Percentiles rank a stretch among this genome's conserved stretches.
Evolutionary conservation across 306 rosid species (phyloP).

Genomic region (Senna tora): DNA sequence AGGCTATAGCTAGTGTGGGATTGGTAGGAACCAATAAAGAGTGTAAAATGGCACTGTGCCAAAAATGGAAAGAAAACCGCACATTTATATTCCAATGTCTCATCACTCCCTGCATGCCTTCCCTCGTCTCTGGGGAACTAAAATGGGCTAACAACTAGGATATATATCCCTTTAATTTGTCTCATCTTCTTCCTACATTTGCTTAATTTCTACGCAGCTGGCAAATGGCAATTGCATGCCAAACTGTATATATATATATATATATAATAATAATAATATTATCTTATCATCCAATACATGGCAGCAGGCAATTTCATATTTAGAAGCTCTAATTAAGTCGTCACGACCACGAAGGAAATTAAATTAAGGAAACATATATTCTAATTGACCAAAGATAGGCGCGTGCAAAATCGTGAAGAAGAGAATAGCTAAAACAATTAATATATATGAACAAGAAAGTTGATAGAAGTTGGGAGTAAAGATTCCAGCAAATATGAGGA

Average conservation of each 20-base stretch:
- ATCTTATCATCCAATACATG: no score
- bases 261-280: no score
- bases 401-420: background rate
- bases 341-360: no score
- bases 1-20: background rate
- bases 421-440: no score
- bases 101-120: background rate
- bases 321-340: no score
- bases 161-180: conserved; percentile 35
- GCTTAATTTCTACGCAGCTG: conserved; percentile 17
- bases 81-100: conserved; percentile 20
- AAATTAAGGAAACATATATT: background rate
- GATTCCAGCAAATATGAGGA: background rate
- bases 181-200: conserved; percentile 40
- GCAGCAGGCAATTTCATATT: no score
- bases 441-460: background rate
- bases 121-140: conserved; percentile 31
- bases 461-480: background rate
- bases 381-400: background rate
- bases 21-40: conserved; percentile 44
- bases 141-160: conserved; percentile 32
- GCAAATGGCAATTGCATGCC: background rate
- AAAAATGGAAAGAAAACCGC: conserved; percentile 37
- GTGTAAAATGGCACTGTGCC: conserved; percentile 38
- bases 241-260: background rate